A percentile compares a stretch with the other conserved stretches of the same genome.
Conservation (phyloP, 2,329 filamentous ascomycete species). For the Clonostachys solani region DNA sequence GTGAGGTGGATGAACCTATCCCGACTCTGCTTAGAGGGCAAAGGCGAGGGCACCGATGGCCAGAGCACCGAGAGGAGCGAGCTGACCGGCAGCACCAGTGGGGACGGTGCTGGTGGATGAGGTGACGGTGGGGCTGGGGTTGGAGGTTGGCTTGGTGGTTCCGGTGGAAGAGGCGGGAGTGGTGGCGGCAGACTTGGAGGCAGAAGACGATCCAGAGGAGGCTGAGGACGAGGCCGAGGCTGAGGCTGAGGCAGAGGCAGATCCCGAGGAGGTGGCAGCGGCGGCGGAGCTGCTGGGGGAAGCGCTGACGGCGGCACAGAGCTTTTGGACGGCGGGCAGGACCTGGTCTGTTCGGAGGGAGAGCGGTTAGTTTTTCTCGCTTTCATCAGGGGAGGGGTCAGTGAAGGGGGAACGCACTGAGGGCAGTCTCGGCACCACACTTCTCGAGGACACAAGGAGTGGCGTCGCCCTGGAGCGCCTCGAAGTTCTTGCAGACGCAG, state of each 20-base stretch:
- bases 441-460: slow-evolving; percentile 26
- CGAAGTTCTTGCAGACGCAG: slow-evolving; percentile 28
- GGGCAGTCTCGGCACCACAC: slow-evolving; percentile 28
- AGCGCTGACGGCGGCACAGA: slow-evolving; percentile 19
- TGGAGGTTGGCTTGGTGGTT: slow-evolving; percentile 1
- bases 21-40: slow-evolving; percentile 23
- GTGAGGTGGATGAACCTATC: no score
- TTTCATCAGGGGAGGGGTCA: neutral
- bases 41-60: slow-evolving; percentile 24
- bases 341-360: slow-evolving; percentile 24
- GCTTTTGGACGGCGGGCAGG: slow-evolving; percentile 26
- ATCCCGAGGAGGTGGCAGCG: slow-evolving; percentile 1
- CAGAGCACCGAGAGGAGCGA: slow-evolving; percentile 21
- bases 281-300: slow-evolving; percentile 4
- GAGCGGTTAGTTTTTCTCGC: neutral
- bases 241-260: slow-evolving; percentile 2
- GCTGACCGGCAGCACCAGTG: slow-evolving; percentile 18
- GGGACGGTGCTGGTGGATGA: slow-evolving; percentile 8
- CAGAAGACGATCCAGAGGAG: neutral
- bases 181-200: neutral
- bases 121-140: slow-evolving; percentile 9
- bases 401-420: slow-evolving; percentile 23
- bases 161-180: slow-evolving; percentile 5
- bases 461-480: slow-evolving; percentile 19
- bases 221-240: slow-evolving; percentile 1